Conservation (phyloP, 176 grass and related monocot genomes). For the Ensete ventricosum region DNA sequence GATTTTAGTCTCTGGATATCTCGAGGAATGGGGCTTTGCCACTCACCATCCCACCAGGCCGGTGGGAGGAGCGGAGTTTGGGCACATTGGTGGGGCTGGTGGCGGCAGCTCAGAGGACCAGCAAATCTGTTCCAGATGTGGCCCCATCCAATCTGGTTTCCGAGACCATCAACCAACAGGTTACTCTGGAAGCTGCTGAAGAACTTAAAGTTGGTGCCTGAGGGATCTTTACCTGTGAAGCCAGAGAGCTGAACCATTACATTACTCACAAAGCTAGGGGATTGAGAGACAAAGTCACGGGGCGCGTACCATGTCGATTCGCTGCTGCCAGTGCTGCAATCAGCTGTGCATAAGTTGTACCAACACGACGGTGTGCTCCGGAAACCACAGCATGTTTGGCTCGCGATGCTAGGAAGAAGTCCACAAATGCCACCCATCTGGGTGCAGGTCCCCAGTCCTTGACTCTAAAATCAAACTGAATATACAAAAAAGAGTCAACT, state of each 20-base stretch:
- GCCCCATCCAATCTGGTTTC: conserved; percentile 69
- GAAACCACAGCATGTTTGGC: conserved; percentile 54
- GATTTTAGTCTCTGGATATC: conserved; percentile 40
- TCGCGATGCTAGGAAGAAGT: conserved; percentile 80
- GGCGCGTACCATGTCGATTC: conserved; percentile 38
- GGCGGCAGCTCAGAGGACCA: conserved; percentile 45
- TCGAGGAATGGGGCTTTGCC: conserved; percentile 54
- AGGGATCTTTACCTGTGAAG: conserved; percentile 26
- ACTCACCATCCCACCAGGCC: conserved; percentile 70
- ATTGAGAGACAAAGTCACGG: neutral
- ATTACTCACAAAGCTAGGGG: neutral
- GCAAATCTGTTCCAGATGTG: conserved; percentile 85
- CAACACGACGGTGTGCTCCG: conserved; percentile 72
- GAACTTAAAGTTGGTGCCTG: conserved; percentile 53
- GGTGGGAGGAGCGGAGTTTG: conserved; percentile 58
- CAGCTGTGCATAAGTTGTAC: conserved; percentile 69
- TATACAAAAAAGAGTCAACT: neutral
- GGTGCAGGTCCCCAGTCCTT: conserved; percentile 82
- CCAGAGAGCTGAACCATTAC: neutral
- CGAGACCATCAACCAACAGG: conserved; percentile 43
- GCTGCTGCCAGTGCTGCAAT: conserved; percentile 66
- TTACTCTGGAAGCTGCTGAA: conserved; percentile 80
- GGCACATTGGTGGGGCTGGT: conserved; percentile 59
- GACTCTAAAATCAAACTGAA: conserved; percentile 41
- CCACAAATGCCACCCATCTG: conserved; percentile 78